phyloP scores from a whole-genome alignment of 2,329 filamentous ascomycete genomes.

The Epichloe gansuensis region DNA sequence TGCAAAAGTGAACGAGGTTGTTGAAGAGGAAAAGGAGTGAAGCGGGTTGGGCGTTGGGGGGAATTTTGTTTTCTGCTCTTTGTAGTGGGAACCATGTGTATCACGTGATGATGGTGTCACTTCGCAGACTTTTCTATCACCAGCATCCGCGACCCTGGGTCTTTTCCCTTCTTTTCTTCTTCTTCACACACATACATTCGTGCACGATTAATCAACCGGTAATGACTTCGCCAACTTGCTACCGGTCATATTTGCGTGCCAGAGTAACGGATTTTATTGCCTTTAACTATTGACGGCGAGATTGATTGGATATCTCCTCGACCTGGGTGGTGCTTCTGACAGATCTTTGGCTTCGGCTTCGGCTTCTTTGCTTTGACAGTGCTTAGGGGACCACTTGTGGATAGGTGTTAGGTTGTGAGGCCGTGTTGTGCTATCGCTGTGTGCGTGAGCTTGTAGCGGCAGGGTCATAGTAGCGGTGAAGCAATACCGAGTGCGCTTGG shows the following conservation, averaged over 20 bases:
- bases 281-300: constrained; percentile 12
- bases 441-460: too few relatives aligned
- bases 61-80: not conserved
- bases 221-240: constrained; percentile 34
- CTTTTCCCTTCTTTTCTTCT: constrained; percentile 14
- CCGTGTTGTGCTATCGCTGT: not conserved
- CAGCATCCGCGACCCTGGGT: not conserved
- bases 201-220: constrained; percentile 51
- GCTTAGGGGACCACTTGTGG: not conserved
- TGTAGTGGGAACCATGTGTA: not conserved
- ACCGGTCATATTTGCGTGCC: constrained; percentile 49
- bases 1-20: not conserved
- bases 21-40: constrained; percentile 2
- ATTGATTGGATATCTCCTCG: constrained; percentile 12
- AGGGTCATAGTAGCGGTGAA: too few relatives aligned
- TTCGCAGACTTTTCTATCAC: not conserved
- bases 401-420: too few relatives aligned
- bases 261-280: constrained; percentile 30
- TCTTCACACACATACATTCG: constrained; percentile 36
- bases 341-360: constrained; percentile 6
- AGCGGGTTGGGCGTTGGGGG: not conserved
- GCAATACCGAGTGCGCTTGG: too few relatives aligned
- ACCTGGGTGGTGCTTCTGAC: constrained; percentile 18
- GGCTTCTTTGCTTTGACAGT: not conserved
- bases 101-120: constrained; percentile 16